Percentiles rank a stretch among this genome's conserved stretches.
Conservation (phyloP, 306 rosid genomes). For the Pterocarpus santalinus region DNA sequence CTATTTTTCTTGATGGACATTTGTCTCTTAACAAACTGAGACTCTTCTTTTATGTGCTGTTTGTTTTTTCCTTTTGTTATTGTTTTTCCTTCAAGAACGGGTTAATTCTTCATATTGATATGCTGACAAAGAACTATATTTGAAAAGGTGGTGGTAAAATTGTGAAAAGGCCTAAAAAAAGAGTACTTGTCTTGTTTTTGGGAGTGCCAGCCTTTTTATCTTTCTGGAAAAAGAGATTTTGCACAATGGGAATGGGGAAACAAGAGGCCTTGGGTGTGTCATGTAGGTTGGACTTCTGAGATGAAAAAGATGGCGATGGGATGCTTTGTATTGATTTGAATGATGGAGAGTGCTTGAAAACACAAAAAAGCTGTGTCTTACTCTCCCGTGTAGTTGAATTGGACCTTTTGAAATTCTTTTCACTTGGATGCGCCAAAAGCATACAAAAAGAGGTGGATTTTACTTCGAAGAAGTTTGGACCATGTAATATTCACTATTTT, state of each 20-base stretch:
- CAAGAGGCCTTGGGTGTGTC: constrained; percentile 40
- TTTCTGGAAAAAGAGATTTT: constrained; percentile 42
- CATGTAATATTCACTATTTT: too few species aligned
- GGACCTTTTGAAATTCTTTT: constrained; percentile 51
- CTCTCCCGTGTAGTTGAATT: constrained; percentile 44
- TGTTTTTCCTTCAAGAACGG: not conserved
- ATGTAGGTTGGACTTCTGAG: constrained; percentile 43
- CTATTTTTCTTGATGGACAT: not conserved
- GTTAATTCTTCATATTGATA: constrained; percentile 19
- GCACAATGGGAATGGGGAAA: constrained; percentile 26
- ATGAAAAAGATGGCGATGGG: constrained; percentile 53
- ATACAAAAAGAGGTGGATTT: constrained; percentile 64
- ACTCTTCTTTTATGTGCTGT: constrained; percentile 10
- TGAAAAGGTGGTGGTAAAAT: constrained; percentile 42
- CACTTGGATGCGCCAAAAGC: constrained; percentile 54
- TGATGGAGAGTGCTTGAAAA: constrained; percentile 49
- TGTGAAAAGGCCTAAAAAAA: constrained; percentile 41
- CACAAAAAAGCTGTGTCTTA: constrained; percentile 54
- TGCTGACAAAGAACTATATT: constrained; percentile 41
- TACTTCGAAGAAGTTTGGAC: too few species aligned
- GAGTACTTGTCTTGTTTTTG: constrained; percentile 32
- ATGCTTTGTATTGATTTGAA: constrained; percentile 43
- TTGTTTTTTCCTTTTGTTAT: not conserved
- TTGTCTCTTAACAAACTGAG: constrained; percentile 24
- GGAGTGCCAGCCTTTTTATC: constrained; percentile 40